Conservation (phyloP, 2,329 filamentous ascomycete species). For the Apiospora arundinis region DNA sequence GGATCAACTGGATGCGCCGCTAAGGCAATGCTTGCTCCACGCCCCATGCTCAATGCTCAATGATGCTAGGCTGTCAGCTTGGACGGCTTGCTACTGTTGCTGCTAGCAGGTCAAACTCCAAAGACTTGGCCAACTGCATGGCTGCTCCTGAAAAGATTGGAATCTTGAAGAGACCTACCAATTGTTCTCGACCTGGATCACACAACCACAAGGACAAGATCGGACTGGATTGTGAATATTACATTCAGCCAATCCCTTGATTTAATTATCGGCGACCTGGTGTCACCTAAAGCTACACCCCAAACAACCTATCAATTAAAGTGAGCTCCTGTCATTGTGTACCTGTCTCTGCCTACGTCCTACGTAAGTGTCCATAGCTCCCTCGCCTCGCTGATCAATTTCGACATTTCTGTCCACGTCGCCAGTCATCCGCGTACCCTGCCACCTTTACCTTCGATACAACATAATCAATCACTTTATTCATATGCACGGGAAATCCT, state of each 20-base stretch:
- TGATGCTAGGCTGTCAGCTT: background rate
- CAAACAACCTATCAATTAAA: background rate
- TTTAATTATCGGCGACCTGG: background rate
- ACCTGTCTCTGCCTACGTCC: background rate
- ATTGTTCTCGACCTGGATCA: background rate
- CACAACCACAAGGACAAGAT: background rate
- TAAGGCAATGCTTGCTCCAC: background rate
- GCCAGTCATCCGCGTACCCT: background rate
- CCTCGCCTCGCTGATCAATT: background rate
- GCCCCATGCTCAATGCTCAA: no score
- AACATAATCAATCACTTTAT: background rate
- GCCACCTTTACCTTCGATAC: background rate
- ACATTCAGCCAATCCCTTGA: background rate
- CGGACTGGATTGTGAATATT: background rate
- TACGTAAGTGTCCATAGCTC: conserved; percentile 17
- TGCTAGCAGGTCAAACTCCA: background rate
- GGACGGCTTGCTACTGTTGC: background rate
- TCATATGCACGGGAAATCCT: background rate
- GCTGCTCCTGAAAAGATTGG: conserved; percentile 1
- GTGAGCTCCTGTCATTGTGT: background rate
- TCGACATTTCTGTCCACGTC: conserved; percentile 11
- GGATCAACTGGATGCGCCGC: conserved; percentile 3
- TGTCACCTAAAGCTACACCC: background rate
- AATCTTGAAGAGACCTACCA: background rate
- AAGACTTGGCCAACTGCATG: background rate